A percentile compares a stretch with the other conserved stretches of the same genome.
These are phyloP conservation scores for Xylaria sp. DNA, from an alignment of 2,329 filamentous ascomycete genomes.

Conservation along the genomic window DNA sequence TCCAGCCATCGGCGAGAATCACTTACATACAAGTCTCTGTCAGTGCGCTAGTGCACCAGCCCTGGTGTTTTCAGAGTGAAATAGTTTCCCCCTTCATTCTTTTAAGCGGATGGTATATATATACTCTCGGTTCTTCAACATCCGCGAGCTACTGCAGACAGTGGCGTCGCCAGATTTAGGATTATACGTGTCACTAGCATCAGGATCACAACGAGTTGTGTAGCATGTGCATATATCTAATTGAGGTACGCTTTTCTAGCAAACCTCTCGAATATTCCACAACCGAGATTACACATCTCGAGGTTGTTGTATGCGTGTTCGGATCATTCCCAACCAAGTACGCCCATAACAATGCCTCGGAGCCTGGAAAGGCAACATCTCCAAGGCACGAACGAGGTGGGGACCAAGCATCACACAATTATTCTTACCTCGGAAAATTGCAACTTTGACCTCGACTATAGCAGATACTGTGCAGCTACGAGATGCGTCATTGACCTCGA, in stretches of 20 bases:
- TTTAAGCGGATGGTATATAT: conserved; percentile 8
- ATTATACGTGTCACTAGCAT: conserved; percentile 38
- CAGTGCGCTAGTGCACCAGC: neutral
- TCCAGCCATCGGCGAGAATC: neutral
- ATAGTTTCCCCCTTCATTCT: neutral
- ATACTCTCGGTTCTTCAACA: conserved; percentile 3
- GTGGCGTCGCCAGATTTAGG: conserved; percentile 25
- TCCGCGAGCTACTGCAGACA: conserved; percentile 20
- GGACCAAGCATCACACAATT: conserved; percentile 24
- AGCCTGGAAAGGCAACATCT: conserved; percentile 34
- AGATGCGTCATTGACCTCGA: conserved; percentile 25
- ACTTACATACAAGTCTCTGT: neutral
- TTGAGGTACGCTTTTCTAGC: conserved; percentile 44
- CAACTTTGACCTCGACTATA: conserved; percentile 25
- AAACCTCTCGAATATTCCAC: conserved; percentile 43
- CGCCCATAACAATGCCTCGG: conserved; percentile 36
- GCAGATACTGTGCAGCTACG: conserved; percentile 13
- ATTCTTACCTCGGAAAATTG: conserved; percentile 34
- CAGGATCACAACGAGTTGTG: conserved; percentile 38
- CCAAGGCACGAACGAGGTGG: conserved; percentile 28
- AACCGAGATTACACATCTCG: conserved; percentile 38
- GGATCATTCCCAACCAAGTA: conserved; percentile 41
- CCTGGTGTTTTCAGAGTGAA: neutral
- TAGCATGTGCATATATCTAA: conserved; percentile 43
- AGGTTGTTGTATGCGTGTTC: conserved; percentile 37